These are phyloP conservation scores for Kwoniella dendrophila DNA, from an alignment of 768 basidiomycete species.

Conservation along the genomic window DNA sequence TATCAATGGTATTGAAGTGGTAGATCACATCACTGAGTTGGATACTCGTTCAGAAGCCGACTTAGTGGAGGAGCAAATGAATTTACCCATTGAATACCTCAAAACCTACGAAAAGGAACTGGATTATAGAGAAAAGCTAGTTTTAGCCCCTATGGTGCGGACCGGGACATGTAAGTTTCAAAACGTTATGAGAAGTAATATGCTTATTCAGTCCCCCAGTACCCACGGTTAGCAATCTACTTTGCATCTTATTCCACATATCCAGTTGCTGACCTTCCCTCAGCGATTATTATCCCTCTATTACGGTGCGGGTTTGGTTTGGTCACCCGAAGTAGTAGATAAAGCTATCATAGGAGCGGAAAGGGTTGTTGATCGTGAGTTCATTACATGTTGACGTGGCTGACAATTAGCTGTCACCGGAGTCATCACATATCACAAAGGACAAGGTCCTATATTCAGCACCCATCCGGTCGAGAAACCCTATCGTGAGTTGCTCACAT, in stretches of 20 bases:
- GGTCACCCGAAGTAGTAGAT: constrained; percentile 96
- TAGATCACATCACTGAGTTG: background rate
- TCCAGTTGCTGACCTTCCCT: background rate
- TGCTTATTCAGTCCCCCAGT: background rate
- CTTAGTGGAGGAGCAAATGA: constrained; percentile 42
- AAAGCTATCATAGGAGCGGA: constrained; percentile 87
- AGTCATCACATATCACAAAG: constrained; percentile 79
- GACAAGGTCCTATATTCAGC: constrained; percentile 78
- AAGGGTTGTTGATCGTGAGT: constrained; percentile 82
- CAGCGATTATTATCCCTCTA: constrained; percentile 77
- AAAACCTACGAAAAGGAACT: constrained; percentile 48
- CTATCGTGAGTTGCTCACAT: constrained; percentile 58
- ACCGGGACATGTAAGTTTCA: constrained; percentile 66
- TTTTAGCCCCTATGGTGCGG: constrained; percentile 98
- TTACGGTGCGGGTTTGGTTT: constrained; percentile 89
- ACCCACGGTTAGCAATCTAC: background rate
- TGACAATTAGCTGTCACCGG: constrained; percentile 72
- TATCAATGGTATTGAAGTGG: background rate
- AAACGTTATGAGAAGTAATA: background rate
- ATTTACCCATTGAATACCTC: constrained; percentile 33
- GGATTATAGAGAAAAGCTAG: constrained; percentile 82
- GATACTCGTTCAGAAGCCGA: constrained; percentile 21
- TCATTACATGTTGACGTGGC: background rate
- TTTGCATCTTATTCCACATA: background rate
- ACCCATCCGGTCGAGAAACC: constrained; percentile 94